Percentiles rank a stretch among this genome's conserved stretches.
phyloP scores from a whole-genome alignment of 2,329 filamentous ascomycete genomes.

The Alternaria conjuncta region DNA sequence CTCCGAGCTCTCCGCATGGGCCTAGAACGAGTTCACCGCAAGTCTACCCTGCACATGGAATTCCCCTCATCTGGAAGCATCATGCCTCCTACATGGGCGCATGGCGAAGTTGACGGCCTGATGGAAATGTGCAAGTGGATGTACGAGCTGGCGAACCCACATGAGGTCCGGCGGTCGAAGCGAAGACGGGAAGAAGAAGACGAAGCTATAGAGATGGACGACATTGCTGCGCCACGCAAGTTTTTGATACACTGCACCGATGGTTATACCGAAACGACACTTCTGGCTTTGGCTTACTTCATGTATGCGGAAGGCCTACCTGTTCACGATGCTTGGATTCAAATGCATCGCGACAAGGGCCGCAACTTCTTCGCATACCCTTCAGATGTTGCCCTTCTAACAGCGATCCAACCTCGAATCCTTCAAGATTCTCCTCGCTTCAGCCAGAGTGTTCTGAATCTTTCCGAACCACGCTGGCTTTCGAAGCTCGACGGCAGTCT shows the following conservation, averaged over 20 bases:
- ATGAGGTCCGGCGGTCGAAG: conserved; percentile 48
- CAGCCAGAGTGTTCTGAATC: conserved; percentile 58
- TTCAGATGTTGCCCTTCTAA: conserved; percentile 84
- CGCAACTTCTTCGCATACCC: conserved; percentile 98
- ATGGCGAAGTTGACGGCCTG: conserved; percentile 81
- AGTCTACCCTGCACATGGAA: conserved; percentile 66
- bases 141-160: conserved; percentile 77
- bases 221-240: conserved; percentile 59
- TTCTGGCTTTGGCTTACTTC: conserved; percentile 88
- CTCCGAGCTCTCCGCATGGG: conserved; percentile 68
- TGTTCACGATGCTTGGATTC: conserved; percentile 85
- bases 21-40: conserved; percentile 53
- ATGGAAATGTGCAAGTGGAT: conserved; percentile 91
- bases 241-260: conserved; percentile 93
- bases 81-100: conserved; percentile 81
- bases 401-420: conserved; percentile 75
- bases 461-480: conserved; percentile 80
- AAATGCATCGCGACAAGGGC: conserved; percentile 77
- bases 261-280: conserved; percentile 92
- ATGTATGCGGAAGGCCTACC: conserved; percentile 87
- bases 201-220: conserved; percentile 64
- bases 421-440: conserved; percentile 70
- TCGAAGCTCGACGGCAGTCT: conserved; percentile 85
- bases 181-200: conserved; percentile 54
- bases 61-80: conserved; percentile 97